Conservation (phyloP, 331 rosid genomes). For the Prunus yedoensis region DNA sequence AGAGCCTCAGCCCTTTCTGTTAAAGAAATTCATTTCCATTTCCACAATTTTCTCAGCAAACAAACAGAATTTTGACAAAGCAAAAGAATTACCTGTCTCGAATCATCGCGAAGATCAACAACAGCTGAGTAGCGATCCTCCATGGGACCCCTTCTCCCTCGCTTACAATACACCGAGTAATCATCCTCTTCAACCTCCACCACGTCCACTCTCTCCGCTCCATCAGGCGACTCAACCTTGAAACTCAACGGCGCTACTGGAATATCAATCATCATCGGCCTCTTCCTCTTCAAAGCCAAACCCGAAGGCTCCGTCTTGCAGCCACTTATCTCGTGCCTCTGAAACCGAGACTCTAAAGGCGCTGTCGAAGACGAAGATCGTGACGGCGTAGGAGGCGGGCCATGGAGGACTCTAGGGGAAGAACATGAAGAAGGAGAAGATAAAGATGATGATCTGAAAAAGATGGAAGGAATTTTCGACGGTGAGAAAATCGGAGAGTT, state of each 20-base stretch:
- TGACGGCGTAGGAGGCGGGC: constrained; percentile 14
- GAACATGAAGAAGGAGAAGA: neutral
- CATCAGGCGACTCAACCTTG: constrained; percentile 20
- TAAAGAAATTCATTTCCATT: too few species aligned
- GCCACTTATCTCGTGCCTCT: neutral
- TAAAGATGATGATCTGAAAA: constrained; percentile 25
- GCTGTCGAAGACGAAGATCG: neutral
- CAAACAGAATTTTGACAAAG: too few species aligned
- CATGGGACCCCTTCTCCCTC: constrained; percentile 42
- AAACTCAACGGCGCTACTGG: constrained; percentile 23
- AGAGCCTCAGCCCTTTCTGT: too few species aligned
- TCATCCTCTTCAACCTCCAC: constrained; percentile 50
- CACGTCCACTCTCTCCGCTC: constrained; percentile 22
- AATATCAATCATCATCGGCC: constrained; percentile 43
- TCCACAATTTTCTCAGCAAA: too few species aligned
- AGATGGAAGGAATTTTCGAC: constrained; percentile 24
- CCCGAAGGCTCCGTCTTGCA: neutral
- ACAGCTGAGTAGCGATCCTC: constrained; percentile 53
- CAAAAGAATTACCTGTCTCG: constrained; percentile 34
- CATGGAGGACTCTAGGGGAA: constrained; percentile 18
- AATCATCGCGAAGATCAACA: constrained; percentile 32
- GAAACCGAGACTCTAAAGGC: constrained; percentile 11
- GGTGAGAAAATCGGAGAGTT: constrained; percentile 46
- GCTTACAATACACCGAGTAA: constrained; percentile 47
- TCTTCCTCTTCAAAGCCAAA: constrained; percentile 37